Evolutionary conservation across 345 rosid species (phyloP).

Genomic region (Camelina hispida): DNA sequence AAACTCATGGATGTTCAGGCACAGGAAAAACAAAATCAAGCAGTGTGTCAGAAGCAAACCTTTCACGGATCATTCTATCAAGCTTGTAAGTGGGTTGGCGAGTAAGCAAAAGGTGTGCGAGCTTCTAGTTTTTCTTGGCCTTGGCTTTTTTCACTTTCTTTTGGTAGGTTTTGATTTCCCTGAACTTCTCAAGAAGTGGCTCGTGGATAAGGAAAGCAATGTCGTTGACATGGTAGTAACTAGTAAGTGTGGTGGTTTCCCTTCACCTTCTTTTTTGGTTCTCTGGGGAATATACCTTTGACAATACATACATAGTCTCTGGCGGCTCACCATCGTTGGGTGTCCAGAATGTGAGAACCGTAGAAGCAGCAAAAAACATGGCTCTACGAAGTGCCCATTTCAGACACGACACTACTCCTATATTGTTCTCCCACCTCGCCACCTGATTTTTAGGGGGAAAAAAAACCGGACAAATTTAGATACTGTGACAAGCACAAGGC

Average conservation of each 20-base stretch:
- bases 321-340: conserved; percentile 57
- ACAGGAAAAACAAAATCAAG: not conserved
- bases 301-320: conserved; percentile 66
- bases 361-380: conserved; percentile 86
- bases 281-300: conserved; percentile 88
- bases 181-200: conserved; percentile 83
- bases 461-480: not conserved
- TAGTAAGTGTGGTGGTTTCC: conserved; percentile 96
- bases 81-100: conserved; percentile 77
- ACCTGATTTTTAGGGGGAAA: conserved; percentile 50
- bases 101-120: conserved; percentile 59
- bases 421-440: conserved; percentile 76
- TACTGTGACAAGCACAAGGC: not conserved
- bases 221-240: conserved; percentile 90
- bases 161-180: conserved; percentile 70
- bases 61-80: conserved; percentile 73
- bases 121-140: conserved; percentile 81
- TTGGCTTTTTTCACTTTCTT: conserved; percentile 82
- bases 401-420: conserved; percentile 80
- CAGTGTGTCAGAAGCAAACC: conserved; percentile 52
- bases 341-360: conserved; percentile 91
- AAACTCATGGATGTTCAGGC: not conserved
- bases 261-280: conserved; percentile 89
- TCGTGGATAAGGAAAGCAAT: conserved; percentile 80
- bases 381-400: conserved; percentile 97